Conservation (phyloP, 2,329 filamentous ascomycete species). For the Boeremia exigua region DNA sequence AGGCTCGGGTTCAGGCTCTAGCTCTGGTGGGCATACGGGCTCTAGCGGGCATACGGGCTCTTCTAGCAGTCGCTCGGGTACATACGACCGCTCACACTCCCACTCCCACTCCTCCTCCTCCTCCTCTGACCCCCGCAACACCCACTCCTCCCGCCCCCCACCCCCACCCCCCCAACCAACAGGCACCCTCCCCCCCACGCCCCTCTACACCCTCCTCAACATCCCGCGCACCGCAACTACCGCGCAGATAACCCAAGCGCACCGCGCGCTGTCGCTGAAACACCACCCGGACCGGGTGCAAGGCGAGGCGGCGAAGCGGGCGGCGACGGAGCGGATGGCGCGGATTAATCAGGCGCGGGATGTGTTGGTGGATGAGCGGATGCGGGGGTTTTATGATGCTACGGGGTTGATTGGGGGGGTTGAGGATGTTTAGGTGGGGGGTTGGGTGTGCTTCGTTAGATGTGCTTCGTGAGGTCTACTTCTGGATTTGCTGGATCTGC, state of each 20-base stretch:
- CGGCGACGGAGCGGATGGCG: conserved; percentile 31
- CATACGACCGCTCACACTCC: no score
- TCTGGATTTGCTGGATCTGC: no score
- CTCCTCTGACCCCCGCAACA: no score
- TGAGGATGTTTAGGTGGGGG: no score
- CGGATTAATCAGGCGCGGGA: conserved; percentile 31
- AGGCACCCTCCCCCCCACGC: conserved; percentile 34
- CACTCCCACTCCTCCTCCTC: no score
- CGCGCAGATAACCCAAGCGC: conserved; percentile 91
- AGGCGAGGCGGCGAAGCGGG: conserved; percentile 5
- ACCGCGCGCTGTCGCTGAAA: conserved; percentile 93
- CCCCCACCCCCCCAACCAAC: neutral
- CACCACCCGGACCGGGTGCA: conserved; percentile 76
- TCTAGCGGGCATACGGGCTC: no score
- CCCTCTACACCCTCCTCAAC: conserved; percentile 84
- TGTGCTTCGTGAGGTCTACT: no score
- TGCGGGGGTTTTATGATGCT: conserved; percentile 26
- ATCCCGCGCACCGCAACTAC: conserved; percentile 73
- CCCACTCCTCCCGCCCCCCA: no score
- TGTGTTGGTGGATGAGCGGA: conserved; percentile 19
- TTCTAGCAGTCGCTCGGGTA: no score
- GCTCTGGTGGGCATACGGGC: no score
- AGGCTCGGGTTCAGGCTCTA: no score
- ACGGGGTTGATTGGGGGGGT: conserved; percentile 16
- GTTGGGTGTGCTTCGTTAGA: no score